phyloP scores from a whole-genome alignment of 1,284 basidiomycete species.

The Crepidotus sp. region DNA sequence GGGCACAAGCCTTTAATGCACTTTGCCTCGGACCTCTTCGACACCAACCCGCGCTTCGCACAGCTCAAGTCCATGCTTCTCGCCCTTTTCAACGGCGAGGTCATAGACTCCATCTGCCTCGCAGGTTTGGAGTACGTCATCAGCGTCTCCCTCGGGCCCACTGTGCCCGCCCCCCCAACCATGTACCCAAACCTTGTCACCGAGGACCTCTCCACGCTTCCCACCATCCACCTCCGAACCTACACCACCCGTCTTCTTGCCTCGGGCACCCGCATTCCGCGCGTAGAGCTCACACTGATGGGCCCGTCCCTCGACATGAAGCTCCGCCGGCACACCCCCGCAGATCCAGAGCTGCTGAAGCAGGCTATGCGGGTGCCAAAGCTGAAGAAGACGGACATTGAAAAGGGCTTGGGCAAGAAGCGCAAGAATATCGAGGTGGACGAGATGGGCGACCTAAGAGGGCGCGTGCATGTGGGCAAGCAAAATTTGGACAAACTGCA shows the following conservation, averaged over 20 bases:
- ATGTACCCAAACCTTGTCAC: slow-evolving; percentile 21
- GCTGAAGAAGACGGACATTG: slow-evolving; percentile 76
- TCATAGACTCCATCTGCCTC: slow-evolving; percentile 77
- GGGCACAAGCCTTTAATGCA: slow-evolving; percentile 94
- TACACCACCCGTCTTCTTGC: slow-evolving; percentile 74
- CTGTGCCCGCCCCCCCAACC: slow-evolving; percentile 25
- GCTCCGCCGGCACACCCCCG: slow-evolving; percentile 65
- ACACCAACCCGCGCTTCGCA: slow-evolving; percentile 83
- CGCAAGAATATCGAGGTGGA: slow-evolving; percentile 94
- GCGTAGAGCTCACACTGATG: slow-evolving; percentile 80
- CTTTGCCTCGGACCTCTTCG: slow-evolving; percentile 91
- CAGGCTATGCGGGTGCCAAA: slow-evolving; percentile 80
- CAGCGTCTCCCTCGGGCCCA: slow-evolving; percentile 72
- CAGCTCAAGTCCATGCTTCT: slow-evolving; percentile 91
- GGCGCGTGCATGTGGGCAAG: slow-evolving; percentile 80
- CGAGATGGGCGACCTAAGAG: slow-evolving; percentile 95
- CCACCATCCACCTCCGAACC: slow-evolving; percentile 81
- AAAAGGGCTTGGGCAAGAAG: slow-evolving; percentile 86
- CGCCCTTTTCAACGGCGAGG: slow-evolving; percentile 85
- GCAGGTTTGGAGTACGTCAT: slow-evolving; percentile 89
- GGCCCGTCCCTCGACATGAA: slow-evolving; percentile 86
- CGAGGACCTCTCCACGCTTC: slow-evolving; percentile 45
- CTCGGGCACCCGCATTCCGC: slow-evolving; percentile 72
- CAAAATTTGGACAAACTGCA: slow-evolving; percentile 87
- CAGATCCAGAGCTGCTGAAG: slow-evolving; percentile 76